phyloP scores from a whole-genome alignment of 768 basidiomycete species.

The Lactarius akahatsu region DNA sequence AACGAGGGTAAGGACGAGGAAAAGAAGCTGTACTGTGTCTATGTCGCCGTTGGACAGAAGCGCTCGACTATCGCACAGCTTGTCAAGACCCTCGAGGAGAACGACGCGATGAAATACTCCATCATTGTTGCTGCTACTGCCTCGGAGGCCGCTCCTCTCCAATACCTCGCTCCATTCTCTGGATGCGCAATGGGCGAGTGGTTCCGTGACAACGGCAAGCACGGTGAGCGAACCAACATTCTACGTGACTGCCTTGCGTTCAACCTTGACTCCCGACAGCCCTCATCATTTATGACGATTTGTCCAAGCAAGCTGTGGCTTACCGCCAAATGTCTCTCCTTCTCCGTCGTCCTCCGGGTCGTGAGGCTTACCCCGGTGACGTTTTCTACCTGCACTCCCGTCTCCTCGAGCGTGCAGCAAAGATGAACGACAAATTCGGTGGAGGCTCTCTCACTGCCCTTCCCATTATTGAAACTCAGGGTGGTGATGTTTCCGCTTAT shows the following conservation, averaged over 20 bases:
- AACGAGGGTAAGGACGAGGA: constrained; percentile 96
- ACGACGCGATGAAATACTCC: constrained; percentile 99
- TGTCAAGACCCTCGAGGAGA: constrained; percentile 99
- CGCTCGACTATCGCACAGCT: constrained; percentile 99
- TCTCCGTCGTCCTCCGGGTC: constrained; percentile 99
- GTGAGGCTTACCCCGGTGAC: constrained; percentile 99
- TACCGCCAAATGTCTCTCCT: constrained; percentile 99
- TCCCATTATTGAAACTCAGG: constrained; percentile 99
- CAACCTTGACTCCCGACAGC: constrained; percentile 43
- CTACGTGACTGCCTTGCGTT: not conserved
- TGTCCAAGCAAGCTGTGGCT: constrained; percentile 99
- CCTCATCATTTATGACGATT: constrained; percentile 98
- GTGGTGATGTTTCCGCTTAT: constrained; percentile 99
- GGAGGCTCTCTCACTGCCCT: constrained; percentile 98
- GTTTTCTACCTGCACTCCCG: constrained; percentile 99
- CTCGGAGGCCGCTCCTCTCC: constrained; percentile 97
- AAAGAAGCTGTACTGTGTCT: constrained; percentile 99
- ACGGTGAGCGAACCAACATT: constrained; percentile 57
- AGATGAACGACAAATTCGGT: constrained; percentile 99
- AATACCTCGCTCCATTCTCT: constrained; percentile 99
- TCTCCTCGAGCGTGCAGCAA: constrained; percentile 99
- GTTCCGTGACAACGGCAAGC: constrained; percentile 99
- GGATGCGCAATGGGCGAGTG: constrained; percentile 99
- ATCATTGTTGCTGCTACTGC: constrained; percentile 99
- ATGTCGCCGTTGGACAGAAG: constrained; percentile 99